These are phyloP conservation scores for Pneumocystis jirovecii DNA, from an alignment of 1,139 yeast genomes.

Conservation along the genomic window DNA sequence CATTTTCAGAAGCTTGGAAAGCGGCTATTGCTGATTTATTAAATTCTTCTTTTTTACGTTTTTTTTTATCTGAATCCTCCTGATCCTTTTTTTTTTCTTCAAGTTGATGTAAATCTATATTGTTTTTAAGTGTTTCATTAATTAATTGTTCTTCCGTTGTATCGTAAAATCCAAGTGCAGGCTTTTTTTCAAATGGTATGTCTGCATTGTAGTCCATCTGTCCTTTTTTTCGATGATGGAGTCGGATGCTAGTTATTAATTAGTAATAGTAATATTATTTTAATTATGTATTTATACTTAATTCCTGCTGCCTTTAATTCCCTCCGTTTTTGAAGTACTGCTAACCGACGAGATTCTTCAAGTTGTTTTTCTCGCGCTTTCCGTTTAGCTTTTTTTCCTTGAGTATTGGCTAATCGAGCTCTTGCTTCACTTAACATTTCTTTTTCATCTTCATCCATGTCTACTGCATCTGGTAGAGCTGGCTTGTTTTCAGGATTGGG, in stretches of 20 bases:
- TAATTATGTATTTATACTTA: constrained; percentile 19
- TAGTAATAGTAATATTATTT: background rate
- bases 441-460: constrained; percentile 71
- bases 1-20: constrained; percentile 27
- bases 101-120: constrained; percentile 34
- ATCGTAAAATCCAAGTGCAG: constrained; percentile 57
- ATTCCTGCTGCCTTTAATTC: constrained; percentile 81
- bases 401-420: constrained; percentile 81
- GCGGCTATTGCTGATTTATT: constrained; percentile 19
- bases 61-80: constrained; percentile 23
- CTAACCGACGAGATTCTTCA: constrained; percentile 58
- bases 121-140: constrained; percentile 22
- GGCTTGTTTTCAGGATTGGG: constrained; percentile 68
- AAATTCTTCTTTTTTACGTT: constrained; percentile 24
- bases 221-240: constrained; percentile 37
- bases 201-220: constrained; percentile 67
- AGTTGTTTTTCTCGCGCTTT: constrained; percentile 73
- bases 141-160: constrained; percentile 38
- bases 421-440: constrained; percentile 92
- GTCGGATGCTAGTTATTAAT: constrained; percentile 10
- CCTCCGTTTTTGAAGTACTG: constrained; percentile 64
- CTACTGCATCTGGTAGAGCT: constrained; percentile 67
- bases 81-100: constrained; percentile 37
- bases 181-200: constrained; percentile 64
- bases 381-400: constrained; percentile 87